Percentiles rank a stretch among this genome's conserved stretches.
Conservation (phyloP, 2,329 filamentous ascomycete species). For the Truncatella angustata region DNA sequence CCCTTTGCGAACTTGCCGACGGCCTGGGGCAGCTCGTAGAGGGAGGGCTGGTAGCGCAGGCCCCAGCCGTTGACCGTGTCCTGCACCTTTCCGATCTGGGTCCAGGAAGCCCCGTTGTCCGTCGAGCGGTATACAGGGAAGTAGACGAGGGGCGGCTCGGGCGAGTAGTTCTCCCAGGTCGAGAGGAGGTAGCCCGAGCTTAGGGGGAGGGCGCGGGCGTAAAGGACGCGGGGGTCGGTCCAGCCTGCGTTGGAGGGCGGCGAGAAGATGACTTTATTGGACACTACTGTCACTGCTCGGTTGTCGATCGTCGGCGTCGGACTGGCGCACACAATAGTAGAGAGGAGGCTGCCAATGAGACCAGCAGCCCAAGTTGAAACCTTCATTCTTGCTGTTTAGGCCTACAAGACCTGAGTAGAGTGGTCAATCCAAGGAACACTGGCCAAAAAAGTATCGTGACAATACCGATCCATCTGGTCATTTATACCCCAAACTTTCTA, state of each 20-base stretch:
- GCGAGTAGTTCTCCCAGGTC: slow-evolving; percentile 57
- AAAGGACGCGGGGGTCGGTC: slow-evolving; percentile 39
- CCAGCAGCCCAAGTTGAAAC: neutral
- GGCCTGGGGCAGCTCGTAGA: slow-evolving; percentile 60
- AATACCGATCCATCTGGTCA: no score
- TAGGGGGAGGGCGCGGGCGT: slow-evolving; percentile 42
- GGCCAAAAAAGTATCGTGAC: no score
- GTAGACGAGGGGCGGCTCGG: slow-evolving; percentile 51
- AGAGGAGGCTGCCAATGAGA: neutral
- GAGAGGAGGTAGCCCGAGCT: slow-evolving; percentile 44
- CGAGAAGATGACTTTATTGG: slow-evolving; percentile 36
- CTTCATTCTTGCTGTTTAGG: neutral
- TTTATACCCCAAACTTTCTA: neutral
- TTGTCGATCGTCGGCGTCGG: neutral
- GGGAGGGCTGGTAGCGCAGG: slow-evolving; percentile 66
- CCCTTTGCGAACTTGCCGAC: slow-evolving; percentile 59
- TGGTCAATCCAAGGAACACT: no score
- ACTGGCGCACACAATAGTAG: neutral
- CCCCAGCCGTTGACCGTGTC: slow-evolving; percentile 65
- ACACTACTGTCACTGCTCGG: slow-evolving; percentile 9
- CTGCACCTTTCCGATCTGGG: slow-evolving; percentile 59
- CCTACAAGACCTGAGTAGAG: no score
- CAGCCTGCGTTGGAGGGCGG: slow-evolving; percentile 36
- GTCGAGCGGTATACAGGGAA: slow-evolving; percentile 54
- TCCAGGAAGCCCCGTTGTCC: slow-evolving; percentile 60